These are phyloP conservation scores for Oenanthe javanica DNA, from an alignment of 140 eudicot genomes.

Conservation along the genomic window DNA sequence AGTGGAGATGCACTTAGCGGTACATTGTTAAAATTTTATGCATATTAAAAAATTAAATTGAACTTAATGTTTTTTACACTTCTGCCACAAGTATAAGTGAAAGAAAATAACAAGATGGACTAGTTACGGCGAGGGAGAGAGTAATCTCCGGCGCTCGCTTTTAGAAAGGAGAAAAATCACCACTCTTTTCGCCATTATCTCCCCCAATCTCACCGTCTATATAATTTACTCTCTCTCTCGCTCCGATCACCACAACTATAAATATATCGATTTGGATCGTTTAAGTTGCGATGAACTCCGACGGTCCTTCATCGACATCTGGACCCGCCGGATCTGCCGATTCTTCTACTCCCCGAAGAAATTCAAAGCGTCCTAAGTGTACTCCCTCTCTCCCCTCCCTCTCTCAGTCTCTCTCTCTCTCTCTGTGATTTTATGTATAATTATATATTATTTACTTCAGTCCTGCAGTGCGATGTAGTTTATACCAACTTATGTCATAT, in stretches of 20 bases:
- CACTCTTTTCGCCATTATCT: background rate
- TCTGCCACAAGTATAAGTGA: too few relatives aligned
- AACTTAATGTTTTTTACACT: too few relatives aligned
- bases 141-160: background rate
- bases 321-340: constrained; percentile 61
- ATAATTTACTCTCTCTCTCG: background rate
- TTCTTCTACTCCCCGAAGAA: constrained; percentile 44
- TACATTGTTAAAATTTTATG: too few relatives aligned
- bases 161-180: background rate
- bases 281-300: constrained; percentile 34
- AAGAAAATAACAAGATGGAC: too few relatives aligned
- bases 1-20: too few relatives aligned
- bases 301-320: constrained; percentile 51
- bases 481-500: background rate
- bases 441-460: background rate
- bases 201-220: background rate
- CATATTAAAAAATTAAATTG: too few relatives aligned
- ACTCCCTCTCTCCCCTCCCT: background rate
- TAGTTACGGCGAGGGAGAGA: background rate
- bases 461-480: background rate
- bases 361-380: constrained; percentile 88
- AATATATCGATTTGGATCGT: background rate
- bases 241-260: background rate
- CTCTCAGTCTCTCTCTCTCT: too few relatives aligned
- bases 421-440: background rate